Evolutionary conservation across 2,329 filamentous ascomycete species (phyloP).

Genomic region (Ceratocystis albifundus): DNA sequence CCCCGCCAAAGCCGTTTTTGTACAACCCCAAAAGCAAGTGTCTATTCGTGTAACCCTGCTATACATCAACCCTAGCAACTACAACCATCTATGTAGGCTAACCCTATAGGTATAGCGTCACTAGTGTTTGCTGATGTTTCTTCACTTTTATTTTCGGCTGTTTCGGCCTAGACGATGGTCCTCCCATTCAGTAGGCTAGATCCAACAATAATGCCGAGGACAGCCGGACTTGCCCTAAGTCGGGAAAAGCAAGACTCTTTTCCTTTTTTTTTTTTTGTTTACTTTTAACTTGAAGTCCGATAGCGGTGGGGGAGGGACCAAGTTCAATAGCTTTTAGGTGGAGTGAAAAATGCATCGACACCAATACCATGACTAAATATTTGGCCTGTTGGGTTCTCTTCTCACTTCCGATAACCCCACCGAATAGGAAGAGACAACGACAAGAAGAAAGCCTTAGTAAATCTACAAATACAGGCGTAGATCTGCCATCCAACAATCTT

Average conservation of each 20-base stretch:
- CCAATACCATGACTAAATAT: constrained; percentile 1
- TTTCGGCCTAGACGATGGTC: background rate
- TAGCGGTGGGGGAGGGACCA: background rate
- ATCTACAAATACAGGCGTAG: background rate
- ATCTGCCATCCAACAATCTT: background rate
- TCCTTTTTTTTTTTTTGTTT: too few relatives aligned
- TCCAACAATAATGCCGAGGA: background rate
- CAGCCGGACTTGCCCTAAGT: background rate
- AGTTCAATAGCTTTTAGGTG: background rate
- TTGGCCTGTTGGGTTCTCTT: background rate
- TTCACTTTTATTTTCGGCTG: background rate
- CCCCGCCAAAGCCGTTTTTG: too few relatives aligned
- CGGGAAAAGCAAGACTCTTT: background rate
- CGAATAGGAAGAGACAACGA: background rate
- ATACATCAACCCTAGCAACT: too few relatives aligned
- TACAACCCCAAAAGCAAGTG: too few relatives aligned
- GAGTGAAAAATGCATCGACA: background rate
- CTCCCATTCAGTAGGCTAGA: background rate
- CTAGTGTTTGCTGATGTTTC: background rate
- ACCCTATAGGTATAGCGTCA: background rate
- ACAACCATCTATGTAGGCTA: background rate
- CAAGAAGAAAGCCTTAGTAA: background rate
- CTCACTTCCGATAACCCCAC: background rate
- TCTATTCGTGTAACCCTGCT: too few relatives aligned
- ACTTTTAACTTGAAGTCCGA: background rate